These are phyloP conservation scores for Xylaria digitata DNA, from an alignment of 2,329 filamentous ascomycete genomes.

Conservation along the genomic window DNA sequence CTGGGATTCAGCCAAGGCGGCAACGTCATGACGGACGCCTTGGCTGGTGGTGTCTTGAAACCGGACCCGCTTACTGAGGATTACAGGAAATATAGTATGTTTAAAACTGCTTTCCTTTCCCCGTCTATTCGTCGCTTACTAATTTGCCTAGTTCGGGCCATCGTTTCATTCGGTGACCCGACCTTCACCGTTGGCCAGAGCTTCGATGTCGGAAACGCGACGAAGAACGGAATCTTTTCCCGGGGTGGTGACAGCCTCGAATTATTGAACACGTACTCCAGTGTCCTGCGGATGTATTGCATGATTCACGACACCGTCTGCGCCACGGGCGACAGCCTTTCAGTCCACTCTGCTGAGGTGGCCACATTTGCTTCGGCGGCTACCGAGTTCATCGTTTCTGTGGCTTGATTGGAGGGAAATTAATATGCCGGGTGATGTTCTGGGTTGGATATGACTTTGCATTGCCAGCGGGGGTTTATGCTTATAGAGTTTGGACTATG, in stretches of 20 bases:
- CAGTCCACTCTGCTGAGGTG: constrained; percentile 35
- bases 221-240: constrained; percentile 36
- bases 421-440: background rate
- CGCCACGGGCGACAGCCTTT: constrained; percentile 24
- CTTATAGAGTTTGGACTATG: background rate
- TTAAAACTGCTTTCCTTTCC: background rate
- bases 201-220: constrained; percentile 35
- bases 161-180: constrained; percentile 36
- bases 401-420: constrained; percentile 8
- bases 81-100: constrained; percentile 33
- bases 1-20: constrained; percentile 38
- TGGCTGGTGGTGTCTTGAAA: constrained; percentile 37
- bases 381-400: constrained; percentile 25
- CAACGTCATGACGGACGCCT: constrained; percentile 36
- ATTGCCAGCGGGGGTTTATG: background rate
- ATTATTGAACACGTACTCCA: constrained; percentile 21
- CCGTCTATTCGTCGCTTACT: constrained; percentile 3
- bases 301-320: constrained; percentile 34
- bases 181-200: constrained; percentile 35
- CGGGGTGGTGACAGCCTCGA: constrained; percentile 35
- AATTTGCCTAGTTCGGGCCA: constrained; percentile 16
- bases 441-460: background rate
- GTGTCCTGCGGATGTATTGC: constrained; percentile 34
- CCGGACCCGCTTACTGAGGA: constrained; percentile 22
- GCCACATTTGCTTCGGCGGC: constrained; percentile 25